Evolutionary conservation across 139 green algal species (phyloP).

Genomic region (Dunaliella primolecta): DNA sequence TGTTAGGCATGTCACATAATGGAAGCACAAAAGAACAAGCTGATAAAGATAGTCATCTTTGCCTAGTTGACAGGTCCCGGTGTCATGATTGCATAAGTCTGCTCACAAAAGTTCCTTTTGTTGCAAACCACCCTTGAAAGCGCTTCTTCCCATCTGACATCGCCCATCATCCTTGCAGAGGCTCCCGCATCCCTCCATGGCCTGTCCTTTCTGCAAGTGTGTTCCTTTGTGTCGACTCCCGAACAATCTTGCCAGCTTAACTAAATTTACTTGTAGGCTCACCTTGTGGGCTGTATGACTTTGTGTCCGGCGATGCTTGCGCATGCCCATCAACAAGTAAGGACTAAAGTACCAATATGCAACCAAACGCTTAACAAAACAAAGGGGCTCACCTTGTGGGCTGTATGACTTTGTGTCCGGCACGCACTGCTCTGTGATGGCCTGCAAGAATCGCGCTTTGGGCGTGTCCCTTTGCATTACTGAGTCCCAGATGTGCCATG

Average conservation of each 20-base stretch:
- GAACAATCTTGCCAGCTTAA: too few species aligned
- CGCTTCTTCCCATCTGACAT: neutral
- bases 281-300: neutral
- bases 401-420: neutral
- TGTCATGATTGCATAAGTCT: neutral
- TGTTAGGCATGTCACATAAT: too few species aligned
- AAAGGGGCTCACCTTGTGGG: neutral
- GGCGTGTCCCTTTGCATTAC: neutral
- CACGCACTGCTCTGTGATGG: neutral
- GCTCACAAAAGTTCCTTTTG: neutral
- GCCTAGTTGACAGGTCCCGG: neutral
- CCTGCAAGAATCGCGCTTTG: neutral
- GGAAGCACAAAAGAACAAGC: neutral
- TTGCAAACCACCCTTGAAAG: neutral
- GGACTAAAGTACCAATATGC: neutral
- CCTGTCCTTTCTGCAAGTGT: neutral
- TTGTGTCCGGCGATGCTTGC: too few species aligned
- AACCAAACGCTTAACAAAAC: neutral
- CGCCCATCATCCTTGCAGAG: neutral
- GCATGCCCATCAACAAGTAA: too few species aligned
- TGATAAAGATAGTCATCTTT: neutral
- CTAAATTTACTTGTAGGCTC: too few species aligned
- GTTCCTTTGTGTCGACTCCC: neutral
- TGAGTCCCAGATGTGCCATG: neutral
- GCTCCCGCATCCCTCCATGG: neutral